Percentiles rank a stretch among this genome's conserved stretches.
These are phyloP conservation scores for Dryadomyces sulphureus DNA, from an alignment of 2,329 filamentous ascomycete genomes.

Conservation along the genomic window DNA sequence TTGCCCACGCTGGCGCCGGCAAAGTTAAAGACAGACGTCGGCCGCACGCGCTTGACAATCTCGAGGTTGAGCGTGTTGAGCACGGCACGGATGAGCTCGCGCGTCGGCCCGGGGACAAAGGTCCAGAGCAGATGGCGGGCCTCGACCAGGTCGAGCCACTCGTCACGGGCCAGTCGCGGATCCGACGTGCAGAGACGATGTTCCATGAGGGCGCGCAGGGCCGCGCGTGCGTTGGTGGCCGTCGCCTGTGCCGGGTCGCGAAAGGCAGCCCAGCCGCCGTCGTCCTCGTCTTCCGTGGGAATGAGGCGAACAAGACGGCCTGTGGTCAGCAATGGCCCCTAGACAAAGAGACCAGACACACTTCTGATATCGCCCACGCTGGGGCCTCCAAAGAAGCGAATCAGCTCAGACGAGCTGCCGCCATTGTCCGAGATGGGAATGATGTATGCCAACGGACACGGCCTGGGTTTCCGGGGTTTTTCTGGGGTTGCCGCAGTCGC, in stretches of 20 bases:
- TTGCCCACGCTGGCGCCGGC: constrained; percentile 64
- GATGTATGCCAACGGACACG: constrained; percentile 62
- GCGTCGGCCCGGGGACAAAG: constrained; percentile 53
- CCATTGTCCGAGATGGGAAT: constrained; percentile 96
- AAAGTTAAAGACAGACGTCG: constrained; percentile 63
- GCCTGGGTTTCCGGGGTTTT: no score
- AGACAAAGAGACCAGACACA: constrained; percentile 16
- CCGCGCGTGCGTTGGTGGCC: constrained; percentile 48
- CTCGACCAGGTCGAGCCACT: constrained; percentile 86
- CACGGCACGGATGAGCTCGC: constrained; percentile 62
- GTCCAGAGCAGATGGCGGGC: constrained; percentile 65
- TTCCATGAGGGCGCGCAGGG: constrained; percentile 77
- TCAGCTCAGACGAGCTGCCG: constrained; percentile 83
- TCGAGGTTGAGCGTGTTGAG: constrained; percentile 66
- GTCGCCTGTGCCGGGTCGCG: background rate
- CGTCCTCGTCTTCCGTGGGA: constrained; percentile 36
- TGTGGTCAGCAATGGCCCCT: constrained; percentile 18
- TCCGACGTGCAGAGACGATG: constrained; percentile 54
- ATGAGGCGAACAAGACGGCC: constrained; percentile 84
- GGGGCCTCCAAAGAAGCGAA: constrained; percentile 86
- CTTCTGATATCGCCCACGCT: constrained; percentile 67
- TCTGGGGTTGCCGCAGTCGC: background rate
- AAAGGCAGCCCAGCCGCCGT: background rate
- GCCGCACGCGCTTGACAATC: constrained; percentile 61
- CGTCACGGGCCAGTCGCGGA: constrained; percentile 45